Base-by-base conservation (phyloP, 108 stramenopile genomes). In the Conticribra guillardii region DNA sequence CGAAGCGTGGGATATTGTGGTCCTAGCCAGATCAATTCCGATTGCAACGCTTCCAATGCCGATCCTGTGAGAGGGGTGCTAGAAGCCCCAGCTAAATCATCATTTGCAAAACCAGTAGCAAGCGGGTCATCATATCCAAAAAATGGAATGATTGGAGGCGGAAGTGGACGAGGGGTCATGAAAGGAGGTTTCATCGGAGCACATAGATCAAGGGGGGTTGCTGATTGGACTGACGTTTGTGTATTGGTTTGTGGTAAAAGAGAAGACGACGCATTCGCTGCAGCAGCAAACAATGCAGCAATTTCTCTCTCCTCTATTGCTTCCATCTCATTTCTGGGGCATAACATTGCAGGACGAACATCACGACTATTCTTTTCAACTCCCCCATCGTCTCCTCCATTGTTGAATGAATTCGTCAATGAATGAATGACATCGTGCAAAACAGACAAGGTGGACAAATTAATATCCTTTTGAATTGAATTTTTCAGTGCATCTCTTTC, bases 11-110 rank as follows among this genome's bases (percentile, higher is more conserved):
- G 77, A 67, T 87, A 86, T 15, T 83, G 81, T 9, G 92, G 92
- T 7, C 77, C 82, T 48, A 90, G 61, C 92, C 92, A 93, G 67
- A 87, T 69, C 19, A 93, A 67, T 60, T 93, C 89, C 11, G 84
- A 74, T n/a, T 89, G 90, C 22, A 88, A 58, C 32, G 73, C 67
- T 54, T 90, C 86, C n/a, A 82, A 51, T 1, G 79, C 61, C 17
- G 73, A 69, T 18, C 41, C 72, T 26, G 48, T 29, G n/a, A 52
- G 64, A 1, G 63, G 69, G n/a, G 49, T 37, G 21, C 45, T 27
- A n/a, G 69, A 31, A 32, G 54, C 17, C 1, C 16, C 22, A 21
- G 55, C 22, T 34, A 60, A 27, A 11, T 49, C 50, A 27, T n/a
- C 22, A 3, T 60, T 18, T 5, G 44, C 63, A 19, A 30, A 14